Evolutionary conservation across 2,329 filamentous ascomycete species (phyloP), one percentile per base, ranked within the genome.

Genomic region (Thermomyces lanuginosus): DNA sequence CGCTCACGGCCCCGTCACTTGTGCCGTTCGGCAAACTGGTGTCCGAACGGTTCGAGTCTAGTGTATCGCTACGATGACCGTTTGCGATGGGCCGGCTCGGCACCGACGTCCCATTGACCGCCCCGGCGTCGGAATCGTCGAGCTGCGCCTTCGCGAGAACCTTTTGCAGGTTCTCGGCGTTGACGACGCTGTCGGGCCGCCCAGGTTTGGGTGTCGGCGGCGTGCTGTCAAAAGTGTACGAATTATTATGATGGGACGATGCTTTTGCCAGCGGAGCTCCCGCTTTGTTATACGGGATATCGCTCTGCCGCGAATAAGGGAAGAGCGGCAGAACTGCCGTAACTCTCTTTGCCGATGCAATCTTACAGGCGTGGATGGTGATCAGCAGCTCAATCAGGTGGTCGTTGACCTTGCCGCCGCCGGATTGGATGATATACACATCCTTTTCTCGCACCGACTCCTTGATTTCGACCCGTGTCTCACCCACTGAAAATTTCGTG

Each of bases 371-470:
- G n/a, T 82, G 92, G 43, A 95, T 86, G 60, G 89, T 92, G 59
- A 95, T 93, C 53, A 92, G 79, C 26, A 95, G 73, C 50, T 98
- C 89, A 61, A 98, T 78, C 38, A 98, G 72, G 58, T 92, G 75
- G 58, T 98, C 89, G 51, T 98, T 98, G 58, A 93, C 81, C 44
- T 78, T 79, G 37, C 82, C 83, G 41, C 81, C 81, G 41, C 82
- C 83, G 21, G 82, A 89, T 57, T 95, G 86, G 45, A 98, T 82
- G 50, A 95, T 93, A 61, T 91, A 98, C 51, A 93, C 89, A 71
- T 98, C 89, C 55, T 98, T 98, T 42, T 81, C 89, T 43, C 89
- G 78, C 27, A 98, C 89, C 8, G 83, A 92, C 56, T 98, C 89
- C 52, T 84, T 70, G 46, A 98, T 92, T 56, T 95, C 89, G 36